Evolutionary conservation across 768 basidiomycete species (phyloP).

Genomic region (Lepiota brunneoincarnata): DNA sequence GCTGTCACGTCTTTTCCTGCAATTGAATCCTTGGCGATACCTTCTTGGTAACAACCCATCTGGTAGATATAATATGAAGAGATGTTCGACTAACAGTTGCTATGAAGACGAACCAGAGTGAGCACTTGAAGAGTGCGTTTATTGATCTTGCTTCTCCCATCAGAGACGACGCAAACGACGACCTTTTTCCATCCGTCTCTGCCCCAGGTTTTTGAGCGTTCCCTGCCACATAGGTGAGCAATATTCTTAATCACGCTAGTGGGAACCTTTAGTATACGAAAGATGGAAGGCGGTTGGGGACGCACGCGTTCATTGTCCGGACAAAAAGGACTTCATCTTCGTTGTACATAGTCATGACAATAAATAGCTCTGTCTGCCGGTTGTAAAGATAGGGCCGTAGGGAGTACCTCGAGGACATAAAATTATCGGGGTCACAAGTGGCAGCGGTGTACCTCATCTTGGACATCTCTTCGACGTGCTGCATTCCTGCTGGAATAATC

Average conservation of each 20-base stretch:
- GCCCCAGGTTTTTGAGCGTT: slow-evolving; percentile 80
- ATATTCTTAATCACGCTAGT: slow-evolving; percentile 82
- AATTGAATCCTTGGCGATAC: slow-evolving; percentile 85
- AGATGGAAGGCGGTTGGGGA: slow-evolving; percentile 14
- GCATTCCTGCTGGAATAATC: slow-evolving; percentile 68
- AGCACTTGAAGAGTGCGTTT: slow-evolving; percentile 90
- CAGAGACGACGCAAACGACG: slow-evolving; percentile 84
- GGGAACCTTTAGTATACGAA: slow-evolving; percentile 10
- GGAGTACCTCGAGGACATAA: slow-evolving; percentile 74
- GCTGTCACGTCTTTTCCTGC: slow-evolving; percentile 90
- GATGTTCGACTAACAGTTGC: background rate
- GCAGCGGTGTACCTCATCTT: slow-evolving; percentile 89
- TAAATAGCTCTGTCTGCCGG: slow-evolving; percentile 87
- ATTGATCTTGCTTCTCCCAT: slow-evolving; percentile 84
- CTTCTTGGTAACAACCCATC: slow-evolving; percentile 90
- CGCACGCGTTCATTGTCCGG: slow-evolving; percentile 83
- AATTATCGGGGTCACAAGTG: slow-evolving; percentile 88
- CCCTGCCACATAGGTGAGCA: slow-evolving; percentile 71
- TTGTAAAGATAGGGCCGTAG: slow-evolving; percentile 76
- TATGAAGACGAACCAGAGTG: slow-evolving; percentile 52
- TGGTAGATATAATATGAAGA: slow-evolving; percentile 20
- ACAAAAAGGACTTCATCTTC: slow-evolving; percentile 81
- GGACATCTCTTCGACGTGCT: slow-evolving; percentile 67
- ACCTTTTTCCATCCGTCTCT: slow-evolving; percentile 88
- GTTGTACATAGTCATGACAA: slow-evolving; percentile 97